Conservation (phyloP, 352 stramenopile genomes). For the Phytophthora meadii region DNA sequence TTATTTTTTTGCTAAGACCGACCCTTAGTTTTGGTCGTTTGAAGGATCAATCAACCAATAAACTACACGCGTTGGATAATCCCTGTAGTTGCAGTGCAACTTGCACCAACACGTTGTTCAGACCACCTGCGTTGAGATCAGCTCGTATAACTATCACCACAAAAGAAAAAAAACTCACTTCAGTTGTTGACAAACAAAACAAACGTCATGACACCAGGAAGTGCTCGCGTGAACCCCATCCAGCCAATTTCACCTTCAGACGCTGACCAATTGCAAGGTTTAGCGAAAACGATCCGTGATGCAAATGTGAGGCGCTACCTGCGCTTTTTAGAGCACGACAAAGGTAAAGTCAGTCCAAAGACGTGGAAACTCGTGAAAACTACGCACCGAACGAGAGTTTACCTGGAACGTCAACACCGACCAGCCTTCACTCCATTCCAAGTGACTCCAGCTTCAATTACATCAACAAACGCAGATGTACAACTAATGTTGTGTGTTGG, state of each 20-base stretch:
- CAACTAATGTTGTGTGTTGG: constrained; percentile 29
- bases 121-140: not conserved
- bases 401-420: constrained; percentile 22
- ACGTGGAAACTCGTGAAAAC: constrained; percentile 34
- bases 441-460: not conserved
- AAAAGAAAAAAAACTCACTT: constrained; percentile 10
- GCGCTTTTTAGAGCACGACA: constrained; percentile 17
- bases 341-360: constrained; percentile 18
- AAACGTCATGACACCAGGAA: constrained; percentile 10
- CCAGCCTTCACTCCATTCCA: constrained; percentile 3
- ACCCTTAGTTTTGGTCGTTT: not conserved
- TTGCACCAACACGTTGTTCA: not conserved
- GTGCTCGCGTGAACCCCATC: constrained; percentile 32
- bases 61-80: not conserved
- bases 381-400: constrained; percentile 22
- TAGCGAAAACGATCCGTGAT: constrained; percentile 31
- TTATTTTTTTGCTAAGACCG: too few species aligned
- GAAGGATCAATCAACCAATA: not conserved
- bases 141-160: not conserved
- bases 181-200: not conserved
- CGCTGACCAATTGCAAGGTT: constrained; percentile 19
- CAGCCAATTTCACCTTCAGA: constrained; percentile 17
- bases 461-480: constrained; percentile 2
- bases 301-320: constrained; percentile 43
- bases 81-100: too few species aligned